Conservation (phyloP, 176 grass and related monocot species). For the Eragrostis curvula region DNA sequence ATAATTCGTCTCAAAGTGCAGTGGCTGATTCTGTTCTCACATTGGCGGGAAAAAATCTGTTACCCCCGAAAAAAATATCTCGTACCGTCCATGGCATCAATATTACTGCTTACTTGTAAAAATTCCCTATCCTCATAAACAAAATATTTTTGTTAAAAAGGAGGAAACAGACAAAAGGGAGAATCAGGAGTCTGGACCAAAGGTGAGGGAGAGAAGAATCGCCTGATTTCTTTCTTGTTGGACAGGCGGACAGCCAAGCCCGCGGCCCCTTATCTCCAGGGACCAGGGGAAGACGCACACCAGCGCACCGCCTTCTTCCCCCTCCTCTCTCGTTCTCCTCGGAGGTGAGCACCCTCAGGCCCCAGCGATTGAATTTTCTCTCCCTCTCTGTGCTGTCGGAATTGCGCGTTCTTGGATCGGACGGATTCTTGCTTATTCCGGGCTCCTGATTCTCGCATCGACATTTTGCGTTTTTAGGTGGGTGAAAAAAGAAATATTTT, state of each 20-base stretch:
- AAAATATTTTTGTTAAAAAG: not conserved
- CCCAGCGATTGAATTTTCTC: not conserved
- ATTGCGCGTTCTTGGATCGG: conserved; percentile 14
- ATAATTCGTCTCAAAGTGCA: too few relatives aligned
- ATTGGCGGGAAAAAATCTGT: not conserved
- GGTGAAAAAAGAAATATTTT: not conserved
- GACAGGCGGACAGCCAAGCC: conserved; percentile 10
- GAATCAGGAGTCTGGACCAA: conserved; percentile 21
- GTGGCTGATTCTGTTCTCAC: conserved; percentile 19
- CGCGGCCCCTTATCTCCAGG: conserved; percentile 43
- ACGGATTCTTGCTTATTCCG: not conserved
- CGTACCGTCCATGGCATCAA: conserved; percentile 2
- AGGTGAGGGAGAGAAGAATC: not conserved
- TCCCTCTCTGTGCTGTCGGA: not conserved
- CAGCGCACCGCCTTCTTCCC: not conserved
- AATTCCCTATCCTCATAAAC: conserved; percentile 37
- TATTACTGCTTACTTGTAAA: conserved; percentile 24
- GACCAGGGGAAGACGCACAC: conserved; percentile 25
- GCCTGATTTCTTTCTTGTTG: conserved; percentile 26
- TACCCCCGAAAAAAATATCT: conserved; percentile 39
- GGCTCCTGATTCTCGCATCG: not conserved
- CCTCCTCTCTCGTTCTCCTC: not conserved
- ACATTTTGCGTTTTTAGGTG: conserved; percentile 7
- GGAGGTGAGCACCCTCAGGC: conserved; percentile 25
- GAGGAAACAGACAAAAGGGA: conserved; percentile 23